phyloP scores from a whole-genome alignment of 2,329 filamentous ascomycete species.

The Fusarium tuaranense region DNA sequence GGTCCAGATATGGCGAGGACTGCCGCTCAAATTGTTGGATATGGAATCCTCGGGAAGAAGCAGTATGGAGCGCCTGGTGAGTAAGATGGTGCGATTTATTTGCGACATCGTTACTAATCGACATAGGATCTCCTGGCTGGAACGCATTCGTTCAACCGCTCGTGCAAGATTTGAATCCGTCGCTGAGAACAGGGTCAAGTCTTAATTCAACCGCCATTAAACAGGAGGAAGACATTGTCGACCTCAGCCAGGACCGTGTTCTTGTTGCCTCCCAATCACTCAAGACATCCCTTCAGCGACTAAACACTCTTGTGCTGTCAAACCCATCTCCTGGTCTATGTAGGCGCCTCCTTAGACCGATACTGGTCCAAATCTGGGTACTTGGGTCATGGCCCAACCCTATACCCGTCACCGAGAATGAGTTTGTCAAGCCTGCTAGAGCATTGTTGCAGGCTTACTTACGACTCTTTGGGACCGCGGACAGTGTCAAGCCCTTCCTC shows the following conservation, averaged over 20 bases:
- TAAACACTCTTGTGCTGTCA: constrained; percentile 68
- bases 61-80: constrained; percentile 72
- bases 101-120: neutral
- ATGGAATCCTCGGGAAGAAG: constrained; percentile 74
- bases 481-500: constrained; percentile 62
- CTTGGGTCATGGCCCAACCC: constrained; percentile 64
- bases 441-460: constrained; percentile 68
- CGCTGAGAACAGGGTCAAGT: constrained; percentile 34
- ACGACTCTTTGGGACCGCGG: constrained; percentile 64
- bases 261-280: constrained; percentile 63
- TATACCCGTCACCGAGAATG: constrained; percentile 48
- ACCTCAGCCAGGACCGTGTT: constrained; percentile 57
- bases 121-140: constrained; percentile 69
- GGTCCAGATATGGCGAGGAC: constrained; percentile 52
- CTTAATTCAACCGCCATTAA: constrained; percentile 26
- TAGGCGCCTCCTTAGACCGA: constrained; percentile 68
- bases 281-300: constrained; percentile 62
- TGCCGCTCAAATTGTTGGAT: constrained; percentile 56
- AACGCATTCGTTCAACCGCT: constrained; percentile 70
- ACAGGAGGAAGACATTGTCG: constrained; percentile 54
- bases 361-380: constrained; percentile 73
- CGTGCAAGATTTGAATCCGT: constrained; percentile 62
- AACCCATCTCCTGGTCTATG: constrained; percentile 76
- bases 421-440: constrained; percentile 59
- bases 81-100: neutral